phyloP scores from a whole-genome alignment of 2,329 filamentous ascomycete genomes.

The Saccharata proteae region DNA sequence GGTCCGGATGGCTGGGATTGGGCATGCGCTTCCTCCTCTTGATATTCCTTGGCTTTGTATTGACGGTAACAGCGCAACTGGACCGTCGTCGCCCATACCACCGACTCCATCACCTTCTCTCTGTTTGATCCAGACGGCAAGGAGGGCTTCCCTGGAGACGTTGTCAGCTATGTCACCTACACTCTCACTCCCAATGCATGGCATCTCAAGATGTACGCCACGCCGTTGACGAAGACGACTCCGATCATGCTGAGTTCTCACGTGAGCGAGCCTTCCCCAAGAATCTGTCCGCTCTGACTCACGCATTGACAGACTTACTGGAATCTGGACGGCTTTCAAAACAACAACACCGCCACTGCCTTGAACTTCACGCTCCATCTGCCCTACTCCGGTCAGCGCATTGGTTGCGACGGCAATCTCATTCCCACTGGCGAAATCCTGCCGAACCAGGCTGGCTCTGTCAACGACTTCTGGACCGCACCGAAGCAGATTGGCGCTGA shows the following conservation, averaged over 20 bases:
- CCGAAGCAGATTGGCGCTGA: conserved; percentile 70
- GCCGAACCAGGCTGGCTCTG: conserved; percentile 52
- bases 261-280: conserved; percentile 27
- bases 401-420: conserved; percentile 48
- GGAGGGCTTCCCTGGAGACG: conserved; percentile 68
- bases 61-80: conserved; percentile 48
- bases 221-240: conserved; percentile 61
- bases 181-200: conserved; percentile 53
- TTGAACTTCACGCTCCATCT: conserved; percentile 63
- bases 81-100: conserved; percentile 57
- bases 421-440: conserved; percentile 48
- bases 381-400: conserved; percentile 59
- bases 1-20: conserved; percentile 63
- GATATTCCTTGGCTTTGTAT: background rate
- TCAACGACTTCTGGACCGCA: conserved; percentile 71
- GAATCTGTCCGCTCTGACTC: conserved; percentile 2
- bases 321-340: conserved; percentile 71
- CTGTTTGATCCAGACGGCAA: conserved; percentile 61
- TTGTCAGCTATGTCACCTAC: conserved; percentile 64
- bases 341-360: conserved; percentile 52
- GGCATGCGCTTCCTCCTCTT: conserved; percentile 9
- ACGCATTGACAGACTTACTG: conserved; percentile 52
- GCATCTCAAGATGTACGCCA: conserved; percentile 61
- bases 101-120: conserved; percentile 60
- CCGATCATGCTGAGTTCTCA: conserved; percentile 72